Evolutionary conservation across 2,329 filamentous ascomycete genomes (phyloP), one percentile per base, ranked within the genome.

Genomic region (Geosmithia putterillii): DNA sequence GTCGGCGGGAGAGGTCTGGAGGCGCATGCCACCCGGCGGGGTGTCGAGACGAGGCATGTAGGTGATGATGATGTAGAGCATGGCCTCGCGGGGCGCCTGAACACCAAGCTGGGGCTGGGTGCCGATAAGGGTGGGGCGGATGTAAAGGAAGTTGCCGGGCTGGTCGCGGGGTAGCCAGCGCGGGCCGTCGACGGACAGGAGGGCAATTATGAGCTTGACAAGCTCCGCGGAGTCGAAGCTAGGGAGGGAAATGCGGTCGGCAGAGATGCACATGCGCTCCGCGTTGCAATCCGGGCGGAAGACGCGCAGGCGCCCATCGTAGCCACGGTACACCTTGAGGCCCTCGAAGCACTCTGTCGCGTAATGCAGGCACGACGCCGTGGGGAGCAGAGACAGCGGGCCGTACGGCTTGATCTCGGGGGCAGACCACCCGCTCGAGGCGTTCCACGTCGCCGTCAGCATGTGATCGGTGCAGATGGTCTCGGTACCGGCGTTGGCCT

Each of bases 291-390:
- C 68, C 0, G 84, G 81, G n/a, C 85, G 79, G 73, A 90, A 90
- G 44, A 89, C 67, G 46, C 85, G 80, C 44, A 89, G 72, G 54
- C 74, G 75, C 53, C 81, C 81, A 59, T 90, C 83, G 51, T 74
- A 74, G 44, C 87, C 87, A 42, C 87, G 80, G 71, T 87, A 94
- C 42, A 79, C 76, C 64, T 94, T 94, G 53, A 75, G 65, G 12
- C 87, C 87, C 65, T 94, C 87, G 65, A 94, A 94, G 62, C 87
- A 94, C 63, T 90, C 83, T 40, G 86, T 94, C 10, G 86, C 87
- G 64, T 94, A 94, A 71, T 94, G 87, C 47, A 94, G 73, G 47
- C 81, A 79, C 3, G 80, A 85, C 14, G 86, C 85, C 4, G 83
- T 89, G 32, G 87, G 87, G 67, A 86, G 83, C 54, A 94, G 77